Base-by-base conservation (phyloP, 345 rosid species). In the Populus pruinosa region DNA sequence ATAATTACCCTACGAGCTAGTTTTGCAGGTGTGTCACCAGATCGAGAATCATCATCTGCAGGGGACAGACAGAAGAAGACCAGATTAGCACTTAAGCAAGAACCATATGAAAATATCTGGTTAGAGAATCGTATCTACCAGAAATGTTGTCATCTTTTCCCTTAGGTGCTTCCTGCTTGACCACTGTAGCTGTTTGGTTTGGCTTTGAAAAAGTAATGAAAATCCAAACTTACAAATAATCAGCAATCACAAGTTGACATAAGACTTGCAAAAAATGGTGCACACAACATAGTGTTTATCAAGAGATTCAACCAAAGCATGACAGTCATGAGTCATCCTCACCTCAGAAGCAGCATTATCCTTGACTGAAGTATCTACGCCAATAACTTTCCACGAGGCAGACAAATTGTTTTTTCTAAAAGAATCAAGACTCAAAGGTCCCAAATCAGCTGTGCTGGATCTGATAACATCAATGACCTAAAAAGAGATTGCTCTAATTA, bases 361-460 rank as follows among this genome's bases (percentile, higher is more conserved):
- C 67, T 78, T 80, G 72, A 76, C 82, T 16, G 84, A 80, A 68
- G 85, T 74, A 63, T 83, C 89, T 59, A 72, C 74, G 63, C 86
- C 90, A 62, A 25, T 67, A 78, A 79, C 83, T 38, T 82, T 88
- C 98, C 97, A 96, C 9, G 99, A 96, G 63, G 93, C 93, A 67
- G 98, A 83, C 80, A 89, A 59, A 77, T 91, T 90, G 74, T 71
- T 89, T 83, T 90, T 93, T 84, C 92, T 91, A 75, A 93, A 90
- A 77, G 87, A 85, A 89, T 90, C 95, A 78, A 96, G 90, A 86
- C 92, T 96, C 76, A 84, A 80, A 80, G 96, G 96, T 53, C 95
- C 92, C 89, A 90, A 76, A 87, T 93, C 94, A 73, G 87, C 90
- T 11, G 93, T 93, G 89, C 92, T 87, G 36, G 91, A 78, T 23